Conservation (phyloP, 1,139 yeast species). For the Geotrichum aggregatum region DNA sequence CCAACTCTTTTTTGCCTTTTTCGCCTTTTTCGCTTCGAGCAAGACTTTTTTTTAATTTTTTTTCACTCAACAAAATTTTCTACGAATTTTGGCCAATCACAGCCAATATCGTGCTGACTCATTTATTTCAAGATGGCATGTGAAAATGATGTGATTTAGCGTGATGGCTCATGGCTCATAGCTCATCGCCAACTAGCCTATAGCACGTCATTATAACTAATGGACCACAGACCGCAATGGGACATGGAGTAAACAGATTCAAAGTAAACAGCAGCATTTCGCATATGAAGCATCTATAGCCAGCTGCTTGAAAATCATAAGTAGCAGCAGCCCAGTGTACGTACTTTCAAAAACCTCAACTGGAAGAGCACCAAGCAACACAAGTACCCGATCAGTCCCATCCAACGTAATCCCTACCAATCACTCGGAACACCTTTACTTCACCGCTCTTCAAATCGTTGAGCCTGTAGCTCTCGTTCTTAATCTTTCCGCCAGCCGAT, state of each 20-base stretch:
- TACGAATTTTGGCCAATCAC: neutral
- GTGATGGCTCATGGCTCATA: neutral
- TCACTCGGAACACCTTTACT: constrained; percentile 69
- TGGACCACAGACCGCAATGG: no score
- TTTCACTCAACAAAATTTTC: neutral
- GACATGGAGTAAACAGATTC: no score
- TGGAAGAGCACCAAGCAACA: neutral
- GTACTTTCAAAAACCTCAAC: neutral
- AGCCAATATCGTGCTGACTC: neutral
- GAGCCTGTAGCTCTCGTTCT: constrained; percentile 60
- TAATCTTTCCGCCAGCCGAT: constrained; percentile 50
- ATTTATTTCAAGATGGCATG: neutral
- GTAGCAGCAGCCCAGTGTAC: no score
- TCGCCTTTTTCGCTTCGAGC: neutral
- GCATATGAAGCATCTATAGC: no score
- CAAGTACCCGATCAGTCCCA: constrained; percentile 44
- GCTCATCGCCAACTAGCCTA: no score
- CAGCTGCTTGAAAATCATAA: no score
- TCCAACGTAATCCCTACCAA: constrained; percentile 58
- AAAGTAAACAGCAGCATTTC: no score
- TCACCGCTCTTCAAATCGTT: constrained; percentile 75
- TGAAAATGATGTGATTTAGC: constrained; percentile 4
- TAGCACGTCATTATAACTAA: no score
- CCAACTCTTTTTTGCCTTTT: neutral
- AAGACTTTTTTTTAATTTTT: neutral